Conservation (phyloP, 2,329 filamentous ascomycete species). For the Beauveria caledonica region DNA sequence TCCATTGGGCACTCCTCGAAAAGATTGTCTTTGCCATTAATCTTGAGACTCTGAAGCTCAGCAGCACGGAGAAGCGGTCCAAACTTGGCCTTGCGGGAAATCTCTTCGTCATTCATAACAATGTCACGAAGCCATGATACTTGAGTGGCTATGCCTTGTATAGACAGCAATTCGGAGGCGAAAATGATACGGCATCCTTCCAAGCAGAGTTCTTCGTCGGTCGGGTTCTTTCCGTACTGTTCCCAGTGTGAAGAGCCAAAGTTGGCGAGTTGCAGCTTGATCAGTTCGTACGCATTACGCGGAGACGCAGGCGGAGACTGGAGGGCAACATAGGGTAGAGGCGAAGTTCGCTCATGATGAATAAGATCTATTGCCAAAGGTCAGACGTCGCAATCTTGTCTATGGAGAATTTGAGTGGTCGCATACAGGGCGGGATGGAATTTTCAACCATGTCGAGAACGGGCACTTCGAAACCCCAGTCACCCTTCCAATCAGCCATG, state of each 20-base stretch:
- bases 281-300: slow-evolving; percentile 51
- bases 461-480: slow-evolving; percentile 57
- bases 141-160: slow-evolving; percentile 29
- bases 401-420: slow-evolving; percentile 28
- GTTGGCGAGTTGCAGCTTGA: slow-evolving; percentile 49
- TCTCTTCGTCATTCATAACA: slow-evolving; percentile 39
- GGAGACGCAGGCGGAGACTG: slow-evolving; percentile 36
- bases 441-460: slow-evolving; percentile 58
- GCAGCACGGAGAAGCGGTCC: slow-evolving; percentile 37
- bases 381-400: slow-evolving; percentile 32
- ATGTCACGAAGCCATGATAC: slow-evolving; percentile 52
- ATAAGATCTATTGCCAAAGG: slow-evolving; percentile 48
- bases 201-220: slow-evolving; percentile 45
- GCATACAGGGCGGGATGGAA: slow-evolving; percentile 56
- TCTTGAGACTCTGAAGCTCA: slow-evolving; percentile 41
- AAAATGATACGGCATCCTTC: slow-evolving; percentile 53
- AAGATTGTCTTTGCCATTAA: slow-evolving; percentile 50
- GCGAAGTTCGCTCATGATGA: slow-evolving; percentile 52
- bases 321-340: slow-evolving; percentile 44
- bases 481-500: slow-evolving; percentile 63
- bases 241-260: slow-evolving; percentile 40
- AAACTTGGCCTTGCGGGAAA: slow-evolving; percentile 37
- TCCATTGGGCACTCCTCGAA: slow-evolving; percentile 51
- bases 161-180: slow-evolving; percentile 41
- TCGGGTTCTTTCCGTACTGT: slow-evolving; percentile 31